phyloP scores from a whole-genome alignment of 83 land plant species.

The Larix sibirica region DNA sequence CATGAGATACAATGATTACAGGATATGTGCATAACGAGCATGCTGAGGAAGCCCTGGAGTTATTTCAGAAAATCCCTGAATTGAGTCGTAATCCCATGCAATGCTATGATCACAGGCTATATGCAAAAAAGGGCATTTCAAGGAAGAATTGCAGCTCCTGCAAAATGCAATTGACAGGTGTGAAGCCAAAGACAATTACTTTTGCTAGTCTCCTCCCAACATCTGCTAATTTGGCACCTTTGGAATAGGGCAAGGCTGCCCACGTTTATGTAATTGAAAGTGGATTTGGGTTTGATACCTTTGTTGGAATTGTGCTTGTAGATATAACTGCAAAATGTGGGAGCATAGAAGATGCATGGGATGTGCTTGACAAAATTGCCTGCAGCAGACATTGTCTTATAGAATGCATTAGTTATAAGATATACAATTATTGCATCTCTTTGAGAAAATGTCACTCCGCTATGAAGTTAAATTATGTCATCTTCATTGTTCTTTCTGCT shows the following conservation, averaged over 20 bases:
- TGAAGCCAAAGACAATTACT: not conserved
- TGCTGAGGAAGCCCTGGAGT: conserved; percentile 23
- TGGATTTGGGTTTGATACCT: not conserved
- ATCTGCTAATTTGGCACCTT: not conserved
- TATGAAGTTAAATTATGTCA: not conserved
- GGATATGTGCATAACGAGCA: conserved; percentile 43
- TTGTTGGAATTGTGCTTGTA: not conserved
- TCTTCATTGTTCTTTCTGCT: not conserved
- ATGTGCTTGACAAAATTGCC: not conserved
- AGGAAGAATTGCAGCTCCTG: not conserved
- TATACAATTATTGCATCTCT: not conserved
- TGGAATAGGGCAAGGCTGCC: not conserved
- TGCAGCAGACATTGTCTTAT: not conserved
- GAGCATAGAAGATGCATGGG: not conserved
- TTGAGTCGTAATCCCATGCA: not conserved
- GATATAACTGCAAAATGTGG: not conserved
- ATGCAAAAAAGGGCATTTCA: not conserved
- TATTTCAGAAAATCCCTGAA: not conserved
- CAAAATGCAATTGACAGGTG: not conserved
- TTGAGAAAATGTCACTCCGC: not conserved
- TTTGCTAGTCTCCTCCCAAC: not conserved
- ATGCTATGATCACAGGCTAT: not conserved
- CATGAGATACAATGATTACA: conserved; percentile 30
- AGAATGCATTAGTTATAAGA: not conserved
- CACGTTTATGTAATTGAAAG: not conserved